phyloP scores from a whole-genome alignment of 768 basidiomycete species.

The Lentinula lateritia region DNA sequence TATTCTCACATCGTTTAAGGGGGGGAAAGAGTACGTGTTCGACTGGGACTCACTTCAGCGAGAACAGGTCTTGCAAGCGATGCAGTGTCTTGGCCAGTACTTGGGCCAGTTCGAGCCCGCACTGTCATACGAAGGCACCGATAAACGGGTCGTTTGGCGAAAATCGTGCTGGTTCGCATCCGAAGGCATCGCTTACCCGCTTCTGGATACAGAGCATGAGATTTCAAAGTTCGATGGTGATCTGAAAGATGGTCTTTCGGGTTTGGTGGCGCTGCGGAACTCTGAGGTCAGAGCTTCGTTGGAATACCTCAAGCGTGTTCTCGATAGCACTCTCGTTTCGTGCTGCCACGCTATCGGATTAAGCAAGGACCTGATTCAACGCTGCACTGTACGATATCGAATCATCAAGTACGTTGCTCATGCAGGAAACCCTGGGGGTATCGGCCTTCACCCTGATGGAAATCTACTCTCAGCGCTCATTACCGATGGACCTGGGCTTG shows the following conservation, averaged over 20 bases:
- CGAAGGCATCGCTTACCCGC: not conserved
- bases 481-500: not conserved
- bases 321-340: not conserved
- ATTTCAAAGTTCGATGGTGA: not conserved
- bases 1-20: not conserved
- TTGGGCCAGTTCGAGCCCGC: not conserved
- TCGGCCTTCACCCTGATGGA: not conserved
- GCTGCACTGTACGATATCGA: not conserved
- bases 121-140: not conserved
- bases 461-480: not conserved
- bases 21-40: not conserved
- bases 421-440: not conserved
- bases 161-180: not conserved
- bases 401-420: not conserved
- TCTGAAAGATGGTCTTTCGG: not conserved
- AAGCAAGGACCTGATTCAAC: not conserved
- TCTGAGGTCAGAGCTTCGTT: not conserved
- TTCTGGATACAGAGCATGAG: not conserved
- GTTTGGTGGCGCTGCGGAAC: not conserved
- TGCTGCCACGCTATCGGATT: not conserved
- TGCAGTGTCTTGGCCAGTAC: not conserved
- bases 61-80: not conserved
- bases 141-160: not conserved
- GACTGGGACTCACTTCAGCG: not conserved
- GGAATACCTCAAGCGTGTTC: not conserved